phyloP scores from a whole-genome alignment of 768 basidiomycete species.

The Mycena rebaudengoi region DNA sequence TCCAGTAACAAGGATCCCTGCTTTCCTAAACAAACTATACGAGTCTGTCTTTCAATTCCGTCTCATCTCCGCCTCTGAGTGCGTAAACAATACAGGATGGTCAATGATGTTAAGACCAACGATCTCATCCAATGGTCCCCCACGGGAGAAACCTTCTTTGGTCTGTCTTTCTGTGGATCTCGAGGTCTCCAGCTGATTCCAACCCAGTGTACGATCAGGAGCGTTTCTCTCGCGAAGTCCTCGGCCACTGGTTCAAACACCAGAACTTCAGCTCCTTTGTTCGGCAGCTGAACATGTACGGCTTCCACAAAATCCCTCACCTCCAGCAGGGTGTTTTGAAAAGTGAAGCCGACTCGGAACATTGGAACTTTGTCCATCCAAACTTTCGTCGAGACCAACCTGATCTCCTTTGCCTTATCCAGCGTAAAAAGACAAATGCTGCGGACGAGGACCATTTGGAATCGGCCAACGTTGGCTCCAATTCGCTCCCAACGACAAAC shows the following conservation, averaged over 20 bases:
- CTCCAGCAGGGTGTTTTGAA: slow-evolving; percentile 93
- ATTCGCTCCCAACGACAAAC: slow-evolving; percentile 34
- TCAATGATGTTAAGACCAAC: slow-evolving; percentile 84
- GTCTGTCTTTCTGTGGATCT: slow-evolving; percentile 46
- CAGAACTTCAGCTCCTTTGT: slow-evolving; percentile 94
- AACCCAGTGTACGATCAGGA: slow-evolving; percentile 87
- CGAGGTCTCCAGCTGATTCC: not conserved
- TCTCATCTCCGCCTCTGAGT: slow-evolving; percentile 22
- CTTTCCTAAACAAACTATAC: slow-evolving; percentile 93
- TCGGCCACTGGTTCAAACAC: slow-evolving; percentile 98
- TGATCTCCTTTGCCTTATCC: slow-evolving; percentile 86
- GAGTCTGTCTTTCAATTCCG: slow-evolving; percentile 62
- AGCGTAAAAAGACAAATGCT: slow-evolving; percentile 76
- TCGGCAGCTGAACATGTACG: slow-evolving; percentile 95
- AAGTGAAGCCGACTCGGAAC: slow-evolving; percentile 81
- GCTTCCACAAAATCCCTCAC: slow-evolving; percentile 95
- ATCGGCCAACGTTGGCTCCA: slow-evolving; percentile 44
- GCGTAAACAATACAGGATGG: slow-evolving; percentile 68
- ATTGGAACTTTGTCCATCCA: slow-evolving; percentile 92
- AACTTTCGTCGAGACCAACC: slow-evolving; percentile 91
- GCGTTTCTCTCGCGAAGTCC: slow-evolving; percentile 86
- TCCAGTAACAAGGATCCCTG: slow-evolving; percentile 67
- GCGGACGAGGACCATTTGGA: slow-evolving; percentile 44
- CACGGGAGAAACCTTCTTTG: slow-evolving; percentile 91
- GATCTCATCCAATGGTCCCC: slow-evolving; percentile 93